Conservation (phyloP, 2,329 filamentous ascomycete species). For the Ramularia endophylla region DNA sequence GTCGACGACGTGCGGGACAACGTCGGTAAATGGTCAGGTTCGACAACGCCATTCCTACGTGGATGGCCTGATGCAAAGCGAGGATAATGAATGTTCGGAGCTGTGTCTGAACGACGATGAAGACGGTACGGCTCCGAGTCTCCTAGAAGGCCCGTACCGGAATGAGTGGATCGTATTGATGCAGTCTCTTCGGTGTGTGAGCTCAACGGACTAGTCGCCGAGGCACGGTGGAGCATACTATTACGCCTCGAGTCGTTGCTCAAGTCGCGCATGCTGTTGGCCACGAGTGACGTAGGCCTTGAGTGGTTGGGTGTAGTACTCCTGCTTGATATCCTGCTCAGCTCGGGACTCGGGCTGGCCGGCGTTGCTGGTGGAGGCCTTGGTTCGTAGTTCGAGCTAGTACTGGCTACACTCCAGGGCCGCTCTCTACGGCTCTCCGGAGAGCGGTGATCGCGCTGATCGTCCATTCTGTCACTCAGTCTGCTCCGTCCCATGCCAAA, state of each 20-base stretch:
- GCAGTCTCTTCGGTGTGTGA: constrained; percentile 30
- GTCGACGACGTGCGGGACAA: constrained; percentile 26
- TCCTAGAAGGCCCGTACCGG: constrained; percentile 27
- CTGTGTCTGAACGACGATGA: constrained; percentile 30
- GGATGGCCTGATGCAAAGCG: constrained; percentile 57
- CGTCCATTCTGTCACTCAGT: constrained; percentile 37
- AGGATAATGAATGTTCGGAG: constrained; percentile 38
- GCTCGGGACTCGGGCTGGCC: constrained; percentile 49
- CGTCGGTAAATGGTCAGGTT: constrained; percentile 51
- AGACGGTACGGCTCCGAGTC: constrained; percentile 22
- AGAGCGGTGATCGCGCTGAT: constrained; percentile 47
- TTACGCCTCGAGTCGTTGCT: constrained; percentile 26
- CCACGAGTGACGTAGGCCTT: constrained; percentile 28
- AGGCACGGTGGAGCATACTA: constrained; percentile 24
- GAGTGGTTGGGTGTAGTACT: constrained; percentile 30
- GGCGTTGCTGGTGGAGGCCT: constrained; percentile 59
- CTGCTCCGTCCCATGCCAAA: constrained; percentile 32
- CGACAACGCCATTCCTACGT: constrained; percentile 58
- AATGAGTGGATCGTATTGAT: constrained; percentile 29
- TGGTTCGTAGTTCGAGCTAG: constrained; percentile 37
- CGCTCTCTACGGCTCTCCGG: constrained; percentile 36
- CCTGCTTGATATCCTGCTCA: constrained; percentile 43
- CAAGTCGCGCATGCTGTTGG: constrained; percentile 28
- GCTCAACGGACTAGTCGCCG: constrained; percentile 26
- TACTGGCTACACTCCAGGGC: constrained; percentile 32